Evolutionary conservation across 257 asterid species (phyloP), one percentile per base, ranked within the genome.

Genomic region (Sherardia arvensis): DNA sequence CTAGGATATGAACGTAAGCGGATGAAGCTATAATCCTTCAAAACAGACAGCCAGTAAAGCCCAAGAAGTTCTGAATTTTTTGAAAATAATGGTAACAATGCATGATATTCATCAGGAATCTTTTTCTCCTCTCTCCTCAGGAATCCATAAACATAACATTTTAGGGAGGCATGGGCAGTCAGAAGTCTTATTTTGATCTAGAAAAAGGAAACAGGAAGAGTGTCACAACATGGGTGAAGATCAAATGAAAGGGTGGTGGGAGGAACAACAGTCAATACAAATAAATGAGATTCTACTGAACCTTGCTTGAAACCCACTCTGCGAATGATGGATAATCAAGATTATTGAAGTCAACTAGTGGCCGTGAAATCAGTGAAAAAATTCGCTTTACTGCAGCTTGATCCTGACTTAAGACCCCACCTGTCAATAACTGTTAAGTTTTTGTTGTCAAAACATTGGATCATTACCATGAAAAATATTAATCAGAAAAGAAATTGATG

Each of bases 231-330:
- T 27, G 20, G 18, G 43, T 63, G 58, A 63, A 63, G 67, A n/a
- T 11, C 40, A 38, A 12, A 14, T 49, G 56, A 49, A 49, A 25
- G 14, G 14, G 25, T 18, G 56, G 26, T 5, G 27, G 26, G 26
- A 7, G 56, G 56, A 18, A 49, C 21, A 43, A 20, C 5, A 43
- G 8, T 38, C 47, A 17, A 38, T 38, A 38, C 51, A 43, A 62
- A 26, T 30, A 63, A 1, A 25, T 38, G 27, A 17, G 1, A 20
- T 23, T 45, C 36, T 28, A 28, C 27, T 36, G n/a, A 53, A 93
- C 99, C 99, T 93, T 93, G 96, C 97, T 90, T 55, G 96, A 87
- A 76, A 90, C 99, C 99, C 97, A 93, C 80, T 93, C 99, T 28
- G 99, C 99, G 77, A 85, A 93, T 65, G 99, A 93, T 59, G 99